Conservation (phyloP, 805 yeast species). For the Schwanniomyces pseudopolymorphus region DNA sequence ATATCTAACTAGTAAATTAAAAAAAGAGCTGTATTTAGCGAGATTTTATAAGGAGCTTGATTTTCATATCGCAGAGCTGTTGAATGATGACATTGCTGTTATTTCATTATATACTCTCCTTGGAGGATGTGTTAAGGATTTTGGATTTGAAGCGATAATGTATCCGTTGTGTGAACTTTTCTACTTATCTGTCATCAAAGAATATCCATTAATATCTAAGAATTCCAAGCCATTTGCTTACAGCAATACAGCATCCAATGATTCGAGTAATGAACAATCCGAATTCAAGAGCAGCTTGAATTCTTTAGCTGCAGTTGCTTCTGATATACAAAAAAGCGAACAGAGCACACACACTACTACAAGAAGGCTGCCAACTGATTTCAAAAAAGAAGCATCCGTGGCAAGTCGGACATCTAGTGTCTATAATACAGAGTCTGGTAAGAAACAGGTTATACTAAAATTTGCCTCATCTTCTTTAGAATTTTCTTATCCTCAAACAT, state of each 20-base stretch:
- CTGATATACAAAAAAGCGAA: conserved; percentile 19
- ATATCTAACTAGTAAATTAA: conserved; percentile 48
- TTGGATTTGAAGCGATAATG: conserved; percentile 73
- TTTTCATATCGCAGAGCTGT: conserved; percentile 29
- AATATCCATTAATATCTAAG: conserved; percentile 64
- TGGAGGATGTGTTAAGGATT: conserved; percentile 75
- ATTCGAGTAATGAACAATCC: background rate
- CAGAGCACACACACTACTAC: conserved; percentile 1
- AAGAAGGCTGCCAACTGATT: background rate
- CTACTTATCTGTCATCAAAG: conserved; percentile 57
- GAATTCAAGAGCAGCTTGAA: conserved; percentile 10
- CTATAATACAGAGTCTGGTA: conserved; percentile 30
- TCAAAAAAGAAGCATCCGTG: background rate
- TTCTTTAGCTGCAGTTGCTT: conserved; percentile 37
- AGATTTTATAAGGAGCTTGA: conserved; percentile 50
- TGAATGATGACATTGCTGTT: conserved; percentile 50
- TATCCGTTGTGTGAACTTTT: conserved; percentile 67
- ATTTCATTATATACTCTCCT: conserved; percentile 56
- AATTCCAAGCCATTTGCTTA: conserved; percentile 8
- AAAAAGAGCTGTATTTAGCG: conserved; percentile 40
- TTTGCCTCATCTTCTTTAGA: conserved; percentile 57
- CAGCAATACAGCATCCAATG: background rate
- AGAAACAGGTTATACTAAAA: conserved; percentile 40
- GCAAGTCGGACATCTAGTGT: background rate
- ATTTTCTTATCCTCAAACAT: conserved; percentile 61